These are phyloP conservation scores for Penicillium sp. DNA, from an alignment of 2,329 filamentous ascomycete genomes.

Conservation along the genomic window DNA sequence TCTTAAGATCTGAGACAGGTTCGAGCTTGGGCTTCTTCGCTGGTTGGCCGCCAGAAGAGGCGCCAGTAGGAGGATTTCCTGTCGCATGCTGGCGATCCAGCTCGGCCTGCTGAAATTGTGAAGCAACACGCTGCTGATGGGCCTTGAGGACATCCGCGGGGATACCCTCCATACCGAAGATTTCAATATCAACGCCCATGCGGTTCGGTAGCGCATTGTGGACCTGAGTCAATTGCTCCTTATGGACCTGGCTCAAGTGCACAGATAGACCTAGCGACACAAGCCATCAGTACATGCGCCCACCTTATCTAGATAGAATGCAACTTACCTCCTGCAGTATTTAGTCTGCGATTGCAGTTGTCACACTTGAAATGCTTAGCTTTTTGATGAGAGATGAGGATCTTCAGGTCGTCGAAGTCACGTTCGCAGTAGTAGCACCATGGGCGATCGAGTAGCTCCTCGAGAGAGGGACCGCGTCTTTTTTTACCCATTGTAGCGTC, in stretches of 20 bases:
- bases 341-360: slow-evolving; percentile 79
- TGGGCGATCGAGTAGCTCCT: slow-evolving; percentile 81
- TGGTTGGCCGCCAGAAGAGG: slow-evolving; percentile 44
- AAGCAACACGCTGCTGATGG: slow-evolving; percentile 82
- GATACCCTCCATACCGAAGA: slow-evolving; percentile 97
- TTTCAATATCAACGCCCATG: slow-evolving; percentile 83
- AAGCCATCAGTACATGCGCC: slow-evolving; percentile 5
- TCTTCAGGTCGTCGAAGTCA: slow-evolving; percentile 96
- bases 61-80: slow-evolving; percentile 75
- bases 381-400: slow-evolving; percentile 95
- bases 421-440: slow-evolving; percentile 99
- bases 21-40: slow-evolving; percentile 71
- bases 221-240: slow-evolving; percentile 81
- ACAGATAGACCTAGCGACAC: slow-evolving; percentile 73
- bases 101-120: slow-evolving; percentile 81
- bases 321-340: slow-evolving; percentile 83
- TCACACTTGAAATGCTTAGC: slow-evolving; percentile 99
- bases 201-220: slow-evolving; percentile 91
- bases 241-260: slow-evolving; percentile 98
- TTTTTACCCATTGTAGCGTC: slow-evolving; percentile 73
- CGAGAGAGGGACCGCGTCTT: slow-evolving; percentile 80
- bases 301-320: not conserved
- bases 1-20: slow-evolving; percentile 73
- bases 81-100: slow-evolving; percentile 77
- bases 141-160: slow-evolving; percentile 79